Evolutionary conservation across 73 alveolate species (phyloP).

Genomic region (Paramecium pentaurelia): DNA sequence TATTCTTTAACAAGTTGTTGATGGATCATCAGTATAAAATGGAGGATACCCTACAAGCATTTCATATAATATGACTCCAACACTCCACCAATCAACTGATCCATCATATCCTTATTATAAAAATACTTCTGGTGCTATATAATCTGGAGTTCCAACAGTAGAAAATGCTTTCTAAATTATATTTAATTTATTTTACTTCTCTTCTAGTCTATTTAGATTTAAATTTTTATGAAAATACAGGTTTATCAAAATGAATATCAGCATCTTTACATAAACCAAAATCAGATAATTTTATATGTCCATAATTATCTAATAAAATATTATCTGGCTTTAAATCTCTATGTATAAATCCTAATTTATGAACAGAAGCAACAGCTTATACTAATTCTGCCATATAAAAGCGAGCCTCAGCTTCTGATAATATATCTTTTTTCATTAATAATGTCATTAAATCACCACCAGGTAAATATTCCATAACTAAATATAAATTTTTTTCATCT

Average conservation of each 20-base stretch:
- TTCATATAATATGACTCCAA: constrained; percentile 94
- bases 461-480: constrained; percentile 80
- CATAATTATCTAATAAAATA: constrained; percentile 37
- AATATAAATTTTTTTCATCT: constrained; percentile 75
- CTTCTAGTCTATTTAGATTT: constrained; percentile 71
- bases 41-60: constrained; percentile 98
- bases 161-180: constrained; percentile 73
- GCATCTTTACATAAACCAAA: constrained; percentile 61
- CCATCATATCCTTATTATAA: constrained; percentile 84
- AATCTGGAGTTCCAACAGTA: constrained; percentile 98
- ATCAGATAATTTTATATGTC: constrained; percentile 55
- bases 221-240: not conserved
- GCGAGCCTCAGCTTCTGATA: constrained; percentile 52
- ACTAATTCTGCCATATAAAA: constrained; percentile 57
- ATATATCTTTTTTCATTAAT: constrained; percentile 52
- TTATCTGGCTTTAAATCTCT: constrained; percentile 62
- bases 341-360: constrained; percentile 49
- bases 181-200: constrained; percentile 50
- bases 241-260: not conserved
- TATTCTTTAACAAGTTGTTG: constrained; percentile 81
- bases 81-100: constrained; percentile 97
- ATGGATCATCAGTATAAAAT: constrained; percentile 86
- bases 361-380: constrained; percentile 54
- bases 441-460: constrained; percentile 92
- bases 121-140: constrained; percentile 97